phyloP scores from a whole-genome alignment of 2,329 filamentous ascomycete species.

The Colletotrichum horii region DNA sequence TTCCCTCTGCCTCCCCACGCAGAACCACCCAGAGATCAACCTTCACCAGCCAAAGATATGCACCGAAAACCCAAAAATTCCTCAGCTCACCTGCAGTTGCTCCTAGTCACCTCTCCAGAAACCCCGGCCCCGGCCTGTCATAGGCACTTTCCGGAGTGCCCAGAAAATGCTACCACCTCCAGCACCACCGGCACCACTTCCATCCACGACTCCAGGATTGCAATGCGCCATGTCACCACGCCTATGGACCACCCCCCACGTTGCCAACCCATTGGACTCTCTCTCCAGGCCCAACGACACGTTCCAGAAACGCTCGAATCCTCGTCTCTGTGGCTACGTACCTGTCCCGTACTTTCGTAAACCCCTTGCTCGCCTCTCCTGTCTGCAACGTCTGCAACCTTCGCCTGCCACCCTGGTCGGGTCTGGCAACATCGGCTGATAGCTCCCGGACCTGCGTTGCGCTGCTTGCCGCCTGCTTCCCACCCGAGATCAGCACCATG shows the following conservation, averaged over 20 bases:
- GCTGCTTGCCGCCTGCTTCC: background rate
- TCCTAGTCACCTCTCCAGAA: background rate
- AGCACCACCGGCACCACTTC: background rate
- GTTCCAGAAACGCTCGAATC: background rate
- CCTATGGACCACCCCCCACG: background rate
- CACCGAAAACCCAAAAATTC: conserved; percentile 4
- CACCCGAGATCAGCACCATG: conserved; percentile 1
- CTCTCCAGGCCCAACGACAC: background rate
- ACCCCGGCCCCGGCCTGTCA: background rate
- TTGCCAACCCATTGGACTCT: conserved; percentile 8
- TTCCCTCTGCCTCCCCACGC: conserved; percentile 3
- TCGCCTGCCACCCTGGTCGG: background rate
- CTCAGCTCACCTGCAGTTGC: conserved; percentile 16
- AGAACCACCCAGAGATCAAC: conserved; percentile 3
- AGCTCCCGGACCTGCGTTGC: background rate
- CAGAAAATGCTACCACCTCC: background rate
- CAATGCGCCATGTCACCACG: background rate
- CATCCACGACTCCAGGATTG: background rate
- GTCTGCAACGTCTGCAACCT: background rate
- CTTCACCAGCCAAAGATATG: background rate
- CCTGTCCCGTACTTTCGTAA: background rate
- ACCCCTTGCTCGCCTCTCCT: background rate
- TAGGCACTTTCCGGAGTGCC: background rate
- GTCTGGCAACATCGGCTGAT: conserved; percentile 15
- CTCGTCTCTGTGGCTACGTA: background rate